Conservation (phyloP, 495 filamentous ascomycete genomes). For the Xylaria telfairii region DNA sequence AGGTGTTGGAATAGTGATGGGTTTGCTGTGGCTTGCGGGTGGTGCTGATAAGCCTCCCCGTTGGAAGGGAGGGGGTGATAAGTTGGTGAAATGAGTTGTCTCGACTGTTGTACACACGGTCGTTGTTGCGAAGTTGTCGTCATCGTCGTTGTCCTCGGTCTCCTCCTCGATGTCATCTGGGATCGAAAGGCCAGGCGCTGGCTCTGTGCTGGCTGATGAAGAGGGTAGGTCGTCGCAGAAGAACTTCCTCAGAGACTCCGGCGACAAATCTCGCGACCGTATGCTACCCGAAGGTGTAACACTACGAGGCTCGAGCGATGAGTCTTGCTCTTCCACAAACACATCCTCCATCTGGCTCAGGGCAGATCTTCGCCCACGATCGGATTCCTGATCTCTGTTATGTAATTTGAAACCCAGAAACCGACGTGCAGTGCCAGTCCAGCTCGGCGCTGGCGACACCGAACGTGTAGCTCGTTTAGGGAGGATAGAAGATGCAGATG, state of each 20-base stretch:
- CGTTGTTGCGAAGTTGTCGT: constrained; percentile 60
- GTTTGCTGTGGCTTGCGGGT: constrained; percentile 24
- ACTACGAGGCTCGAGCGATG: constrained; percentile 38
- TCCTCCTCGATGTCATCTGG: constrained; percentile 60
- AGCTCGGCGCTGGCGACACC: constrained; percentile 52
- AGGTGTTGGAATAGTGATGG: not conserved
- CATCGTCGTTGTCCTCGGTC: constrained; percentile 51
- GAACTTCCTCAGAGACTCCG: constrained; percentile 53
- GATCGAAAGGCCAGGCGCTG: constrained; percentile 37
- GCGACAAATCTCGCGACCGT: constrained; percentile 54
- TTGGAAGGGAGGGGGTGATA: constrained; percentile 57
- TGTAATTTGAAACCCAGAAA: constrained; percentile 43
- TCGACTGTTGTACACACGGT: constrained; percentile 41
- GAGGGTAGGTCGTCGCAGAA: constrained; percentile 44
- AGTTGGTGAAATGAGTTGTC: constrained; percentile 44
- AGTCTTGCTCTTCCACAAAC: constrained; percentile 27
- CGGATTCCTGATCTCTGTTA: constrained; percentile 25
- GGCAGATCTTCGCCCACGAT: constrained; percentile 32
- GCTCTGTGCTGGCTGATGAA: constrained; percentile 36
- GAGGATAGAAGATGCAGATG: constrained; percentile 61
- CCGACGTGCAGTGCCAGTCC: constrained; percentile 50
- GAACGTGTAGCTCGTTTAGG: constrained; percentile 56
- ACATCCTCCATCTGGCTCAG: constrained; percentile 5
- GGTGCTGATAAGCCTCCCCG: constrained; percentile 41
- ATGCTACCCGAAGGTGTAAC: constrained; percentile 44